Base-by-base conservation (phyloP, 2,329 filamentous ascomycete species). In the Didymella keratinophila region DNA sequence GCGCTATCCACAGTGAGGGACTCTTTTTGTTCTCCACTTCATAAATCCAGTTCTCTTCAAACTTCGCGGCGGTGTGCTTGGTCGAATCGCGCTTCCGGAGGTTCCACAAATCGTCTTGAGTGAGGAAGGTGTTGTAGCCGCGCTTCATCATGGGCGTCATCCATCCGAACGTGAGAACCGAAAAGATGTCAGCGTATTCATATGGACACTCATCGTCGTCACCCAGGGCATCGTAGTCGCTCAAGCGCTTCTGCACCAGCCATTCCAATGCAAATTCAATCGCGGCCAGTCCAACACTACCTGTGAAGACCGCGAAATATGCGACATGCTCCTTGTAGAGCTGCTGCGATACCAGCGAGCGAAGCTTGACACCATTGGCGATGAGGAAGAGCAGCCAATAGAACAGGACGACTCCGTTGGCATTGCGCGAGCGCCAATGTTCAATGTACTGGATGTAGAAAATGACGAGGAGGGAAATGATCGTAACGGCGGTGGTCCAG, bases 111-210 rank as follows among this genome's bases (percentile, higher is more conserved):
- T 99, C 94, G 63, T 97, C 92, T 75, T 98, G 93, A 1, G 93
- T 97, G 61, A 99, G 82, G 75, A 88, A 99, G 58, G 93, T 87
- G 72, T 90, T 91, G 81, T 99, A 98, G 1, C 95, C 95, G 72
- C 89, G 89, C 73, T 88, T 93, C 95, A 99, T 99, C 86, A 99
- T 81, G 0, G 95, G 93, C 0, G 95, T 98, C 94, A 99, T 97
- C 95, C 95, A 99, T 53, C 90, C 89, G 77, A 99, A 99, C 0
- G 94, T 97, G 44, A 99, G 84, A 49, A 91, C 87, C 4, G 94
- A 97, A 79, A 99, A 99, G 51, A 98, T 83, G 60, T 94, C 93
- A 12, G 95, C 93, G 75, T 97, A 96, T 78, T 98, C 93, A 62
- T 91, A 88, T 0, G 90, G 90, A 55, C 88, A 90, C 76, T 91